Conservation (phyloP, 257 asterid genomes). For the Solanum ossicruentum region DNA sequence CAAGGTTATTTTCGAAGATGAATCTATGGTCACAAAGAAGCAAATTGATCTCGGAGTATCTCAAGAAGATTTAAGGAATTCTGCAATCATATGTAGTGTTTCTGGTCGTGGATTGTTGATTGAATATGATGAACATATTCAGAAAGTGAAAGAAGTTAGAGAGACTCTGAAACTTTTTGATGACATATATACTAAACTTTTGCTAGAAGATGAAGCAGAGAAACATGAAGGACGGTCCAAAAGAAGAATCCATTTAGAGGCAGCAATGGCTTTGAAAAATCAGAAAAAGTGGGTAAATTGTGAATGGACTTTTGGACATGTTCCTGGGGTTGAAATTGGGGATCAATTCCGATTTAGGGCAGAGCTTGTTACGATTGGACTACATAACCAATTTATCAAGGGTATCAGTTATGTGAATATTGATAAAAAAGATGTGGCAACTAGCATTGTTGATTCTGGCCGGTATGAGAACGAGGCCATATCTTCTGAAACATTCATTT, state of each 20-base stretch:
- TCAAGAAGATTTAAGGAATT: background rate
- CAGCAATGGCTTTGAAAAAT: constrained; percentile 4
- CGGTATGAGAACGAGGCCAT: too few species aligned
- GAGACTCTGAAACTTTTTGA: constrained; percentile 7
- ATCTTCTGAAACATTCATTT: too few species aligned
- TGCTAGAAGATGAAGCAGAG: background rate
- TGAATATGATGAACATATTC: background rate
- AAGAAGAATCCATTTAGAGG: background rate
- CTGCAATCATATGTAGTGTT: background rate
- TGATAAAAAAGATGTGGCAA: background rate
- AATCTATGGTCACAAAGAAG: background rate
- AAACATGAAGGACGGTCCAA: background rate
- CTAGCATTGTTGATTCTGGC: too few species aligned
- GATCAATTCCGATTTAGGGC: constrained; percentile 17
- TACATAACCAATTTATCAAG: constrained; percentile 5
- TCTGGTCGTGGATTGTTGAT: background rate
- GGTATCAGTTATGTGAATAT: constrained; percentile 10
- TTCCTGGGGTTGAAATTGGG: constrained; percentile 22
- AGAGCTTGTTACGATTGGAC: constrained; percentile 17
- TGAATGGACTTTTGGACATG: constrained; percentile 7
- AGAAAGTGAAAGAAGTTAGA: background rate
- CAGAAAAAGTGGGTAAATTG: constrained; percentile 9
- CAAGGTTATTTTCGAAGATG: background rate
- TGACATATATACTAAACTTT: background rate
- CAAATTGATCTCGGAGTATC: background rate